Evolutionary conservation across 208 protist genomes (phyloP), one percentile per base, ranked within the genome.

Genomic region (Crithidia brevicula): DNA sequence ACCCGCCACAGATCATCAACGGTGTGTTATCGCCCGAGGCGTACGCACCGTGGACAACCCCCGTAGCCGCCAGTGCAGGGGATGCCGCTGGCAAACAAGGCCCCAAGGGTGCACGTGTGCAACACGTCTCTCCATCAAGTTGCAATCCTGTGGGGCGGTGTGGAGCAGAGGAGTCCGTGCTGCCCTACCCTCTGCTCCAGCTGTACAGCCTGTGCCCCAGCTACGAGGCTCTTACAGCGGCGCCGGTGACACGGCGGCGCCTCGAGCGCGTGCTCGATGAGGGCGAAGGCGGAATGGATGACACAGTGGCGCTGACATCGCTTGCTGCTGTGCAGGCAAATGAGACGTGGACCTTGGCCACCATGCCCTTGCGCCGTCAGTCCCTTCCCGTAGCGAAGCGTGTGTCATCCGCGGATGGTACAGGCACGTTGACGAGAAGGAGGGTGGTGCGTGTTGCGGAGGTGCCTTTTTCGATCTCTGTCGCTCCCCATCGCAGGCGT

Each of bases 141-240:
- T n/a, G n/a, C n/a, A n/a, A n/a, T n/a, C n/a, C n/a, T n/a, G n/a
- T n/a, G n/a, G n/a, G n/a, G n/a, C n/a, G n/a, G n/a, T n/a, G n/a
- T n/a, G n/a, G n/a, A n/a, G n/a, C 28, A 18, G 52, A 16, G 52
- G 52, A 58, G 33, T 4, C 33, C 31, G 47, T 49, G 18, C 34
- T 77, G 49, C 72, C 62, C 9, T 66, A 69, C 20, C 72, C 72
- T 6, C 38, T 77, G 23, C 25, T 77, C 18, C 63, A 63, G 51
- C 23, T 75, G 27, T 68, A 65, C 61, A 58, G 31, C 0, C 40
- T 59, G 3, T 80, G 74, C 23, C 74, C 74, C 25, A 80, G 74
- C 56, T 62, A 69, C 31, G 66, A 80, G 30, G 74, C 67, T 18
- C 45, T 80, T 33, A 63, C 67, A 4, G 74, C 67, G 3, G 60